Conservation (phyloP, 768 basidiomycete genomes). For the Flagelloscypha sp. region DNA sequence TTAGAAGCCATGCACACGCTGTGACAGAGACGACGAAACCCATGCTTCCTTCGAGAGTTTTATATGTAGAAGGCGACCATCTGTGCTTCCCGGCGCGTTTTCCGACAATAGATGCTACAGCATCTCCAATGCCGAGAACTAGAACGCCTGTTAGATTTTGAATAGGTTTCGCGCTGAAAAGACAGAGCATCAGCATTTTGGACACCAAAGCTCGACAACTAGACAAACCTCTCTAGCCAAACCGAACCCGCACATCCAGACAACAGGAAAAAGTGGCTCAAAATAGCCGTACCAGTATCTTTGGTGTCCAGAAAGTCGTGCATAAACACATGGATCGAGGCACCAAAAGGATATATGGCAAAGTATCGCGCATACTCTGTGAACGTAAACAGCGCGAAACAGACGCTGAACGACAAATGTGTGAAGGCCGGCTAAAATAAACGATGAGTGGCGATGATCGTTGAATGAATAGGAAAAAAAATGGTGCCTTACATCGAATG, state of each 20-base stretch:
- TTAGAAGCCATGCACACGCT: conserved; percentile 59
- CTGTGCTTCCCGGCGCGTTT: conserved; percentile 70
- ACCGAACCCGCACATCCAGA: conserved; percentile 91
- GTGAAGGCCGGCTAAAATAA: conserved; percentile 82
- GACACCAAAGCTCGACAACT: conserved; percentile 4
- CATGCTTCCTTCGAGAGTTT: conserved; percentile 87
- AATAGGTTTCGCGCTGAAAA: conserved; percentile 38
- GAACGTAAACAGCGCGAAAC: conserved; percentile 92
- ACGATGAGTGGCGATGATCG: background rate
- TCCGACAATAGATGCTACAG: conserved; percentile 88
- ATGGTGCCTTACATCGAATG: conserved; percentile 66
- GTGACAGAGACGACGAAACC: conserved; percentile 74
- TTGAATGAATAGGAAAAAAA: conserved; percentile 9
- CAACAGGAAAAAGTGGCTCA: conserved; percentile 95
- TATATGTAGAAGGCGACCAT: conserved; percentile 80
- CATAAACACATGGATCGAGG: conserved; percentile 89
- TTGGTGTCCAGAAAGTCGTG: conserved; percentile 94
- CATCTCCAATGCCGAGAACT: conserved; percentile 88
- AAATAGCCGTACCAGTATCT: conserved; percentile 90
- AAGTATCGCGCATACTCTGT: conserved; percentile 98
- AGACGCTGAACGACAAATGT: conserved; percentile 88
- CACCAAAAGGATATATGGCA: conserved; percentile 94
- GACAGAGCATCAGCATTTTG: too few relatives aligned
- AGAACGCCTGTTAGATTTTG: conserved; percentile 80
- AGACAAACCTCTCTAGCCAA: conserved; percentile 88